A percentile compares a stretch with the other conserved stretches of the same genome.
phyloP scores from a whole-genome alignment of 225 moss, liverwort and hornwort species.

The Bryum argenteum region DNA sequence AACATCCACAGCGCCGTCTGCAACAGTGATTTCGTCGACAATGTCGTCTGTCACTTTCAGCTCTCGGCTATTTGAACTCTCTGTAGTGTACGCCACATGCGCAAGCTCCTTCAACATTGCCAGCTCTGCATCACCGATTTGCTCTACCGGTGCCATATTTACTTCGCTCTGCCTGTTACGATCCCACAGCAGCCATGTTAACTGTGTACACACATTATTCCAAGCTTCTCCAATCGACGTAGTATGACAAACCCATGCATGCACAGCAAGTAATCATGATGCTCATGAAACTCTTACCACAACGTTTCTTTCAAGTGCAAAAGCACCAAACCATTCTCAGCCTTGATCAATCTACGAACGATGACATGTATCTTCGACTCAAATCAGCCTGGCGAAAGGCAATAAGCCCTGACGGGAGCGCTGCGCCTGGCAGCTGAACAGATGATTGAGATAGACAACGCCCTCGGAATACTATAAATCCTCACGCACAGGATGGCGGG shows the following conservation, averaged over 20 bases:
- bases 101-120: slow-evolving; percentile 59
- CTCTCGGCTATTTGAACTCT: slow-evolving; percentile 39
- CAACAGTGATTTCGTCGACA: slow-evolving; percentile 56
- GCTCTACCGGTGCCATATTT: slow-evolving; percentile 47
- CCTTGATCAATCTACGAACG: slow-evolving; percentile 2
- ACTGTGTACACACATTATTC: background rate
- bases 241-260: slow-evolving; percentile 12
- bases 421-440: slow-evolving; percentile 39
- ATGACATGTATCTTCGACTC: slow-evolving; percentile 7
- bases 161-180: slow-evolving; percentile 26
- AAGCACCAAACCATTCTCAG: slow-evolving; percentile 5
- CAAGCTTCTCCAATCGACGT: slow-evolving; percentile 1
- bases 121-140: slow-evolving; percentile 39
- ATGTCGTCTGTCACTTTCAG: slow-evolving; percentile 33
- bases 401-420: slow-evolving; percentile 20
- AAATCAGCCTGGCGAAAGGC: slow-evolving; percentile 34
- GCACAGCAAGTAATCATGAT: background rate
- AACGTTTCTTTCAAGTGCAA: slow-evolving; percentile 14
- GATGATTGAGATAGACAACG: slow-evolving; percentile 40
- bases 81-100: slow-evolving; percentile 39
- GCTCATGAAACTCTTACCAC: slow-evolving; percentile 11
- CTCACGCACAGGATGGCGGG: slow-evolving; percentile 43
- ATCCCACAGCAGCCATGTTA: slow-evolving; percentile 31
- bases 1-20: slow-evolving; percentile 72
- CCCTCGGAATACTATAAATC: slow-evolving; percentile 44